A percentile compares a stretch with the other conserved stretches of the same genome.
These are phyloP conservation scores for Ilex aquifolium DNA, from an alignment of 257 asterid species.

Conservation along the genomic window DNA sequence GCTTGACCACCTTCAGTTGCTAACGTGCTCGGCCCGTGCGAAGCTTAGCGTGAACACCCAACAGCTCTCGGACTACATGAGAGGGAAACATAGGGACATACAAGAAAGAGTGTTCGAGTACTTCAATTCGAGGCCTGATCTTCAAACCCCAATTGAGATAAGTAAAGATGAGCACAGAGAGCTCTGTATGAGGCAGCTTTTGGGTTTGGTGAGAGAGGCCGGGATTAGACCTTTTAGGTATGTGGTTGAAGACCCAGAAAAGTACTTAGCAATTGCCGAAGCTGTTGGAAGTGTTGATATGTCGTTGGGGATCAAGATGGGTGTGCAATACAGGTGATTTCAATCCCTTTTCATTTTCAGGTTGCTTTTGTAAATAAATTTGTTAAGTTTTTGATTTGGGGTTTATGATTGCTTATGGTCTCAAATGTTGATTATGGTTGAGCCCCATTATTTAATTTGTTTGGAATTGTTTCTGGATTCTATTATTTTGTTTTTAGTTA, in stretches of 20 bases:
- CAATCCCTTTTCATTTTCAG: no score
- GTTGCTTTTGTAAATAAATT: no score
- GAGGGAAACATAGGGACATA: constrained; percentile 73
- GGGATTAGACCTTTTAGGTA: constrained; percentile 71
- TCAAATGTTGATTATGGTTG: no score
- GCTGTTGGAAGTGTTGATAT: constrained; percentile 96
- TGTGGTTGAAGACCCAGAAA: constrained; percentile 71
- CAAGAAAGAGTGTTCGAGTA: constrained; percentile 72
- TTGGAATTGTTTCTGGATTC: no score
- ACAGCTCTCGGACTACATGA: constrained; percentile 54
- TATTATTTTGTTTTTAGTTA: no score
- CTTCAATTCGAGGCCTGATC: constrained; percentile 80
- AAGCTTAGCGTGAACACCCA: constrained; percentile 44
- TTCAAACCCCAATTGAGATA: constrained; percentile 88
- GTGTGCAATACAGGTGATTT: constrained; percentile 88
- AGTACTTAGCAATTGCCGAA: constrained; percentile 78
- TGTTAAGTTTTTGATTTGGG: no score
- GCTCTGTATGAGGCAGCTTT: constrained; percentile 80
- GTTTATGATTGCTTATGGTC: no score
- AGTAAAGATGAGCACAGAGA: constrained; percentile 85
- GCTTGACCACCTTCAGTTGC: constrained; percentile 23
- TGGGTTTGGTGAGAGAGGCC: constrained; percentile 78
- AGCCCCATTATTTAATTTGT: no score
- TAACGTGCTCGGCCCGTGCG: constrained; percentile 46
- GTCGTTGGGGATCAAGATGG: constrained; percentile 93